phyloP scores from a whole-genome alignment of 495 filamentous ascomycete species.

The Talaromyces proteolyticus region DNA sequence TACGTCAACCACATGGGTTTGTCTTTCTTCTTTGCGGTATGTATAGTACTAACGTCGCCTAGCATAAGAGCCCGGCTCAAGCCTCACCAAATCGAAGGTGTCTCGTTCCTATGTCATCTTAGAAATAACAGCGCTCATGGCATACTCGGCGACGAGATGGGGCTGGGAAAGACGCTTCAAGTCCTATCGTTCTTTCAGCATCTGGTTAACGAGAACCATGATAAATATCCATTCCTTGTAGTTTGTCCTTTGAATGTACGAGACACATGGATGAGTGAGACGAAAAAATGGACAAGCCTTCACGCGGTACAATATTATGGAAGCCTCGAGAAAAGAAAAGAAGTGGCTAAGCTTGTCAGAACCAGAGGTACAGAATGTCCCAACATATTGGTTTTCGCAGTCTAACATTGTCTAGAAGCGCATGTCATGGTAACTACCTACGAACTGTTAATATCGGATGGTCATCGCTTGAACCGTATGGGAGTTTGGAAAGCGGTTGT shows the following conservation, averaged over 20 bases:
- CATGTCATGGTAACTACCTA: conserved; percentile 59
- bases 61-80: conserved; percentile 48
- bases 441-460: conserved; percentile 51
- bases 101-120: conserved; percentile 55
- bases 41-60: neutral
- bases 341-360: neutral
- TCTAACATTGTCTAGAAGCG: conserved; percentile 7
- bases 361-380: neutral
- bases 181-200: conserved; percentile 52
- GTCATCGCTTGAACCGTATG: conserved; percentile 51
- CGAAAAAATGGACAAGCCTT: conserved; percentile 49
- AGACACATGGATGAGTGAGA: conserved; percentile 51
- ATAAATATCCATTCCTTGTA: conserved; percentile 49
- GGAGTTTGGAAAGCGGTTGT: conserved; percentile 55
- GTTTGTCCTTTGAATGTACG: conserved; percentile 56
- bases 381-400: neutral
- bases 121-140: conserved; percentile 52
- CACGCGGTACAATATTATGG: conserved; percentile 55
- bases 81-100: conserved; percentile 55
- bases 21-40: neutral
- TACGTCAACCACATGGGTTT: conserved; percentile 43
- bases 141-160: conserved; percentile 60
- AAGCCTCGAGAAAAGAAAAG: conserved; percentile 31
- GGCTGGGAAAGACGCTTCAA: conserved; percentile 58
- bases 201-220: conserved; percentile 32